Evolutionary conservation across 2,329 filamentous ascomycete genomes (phyloP).

Genomic region (Aspergillus novofumigatus): DNA sequence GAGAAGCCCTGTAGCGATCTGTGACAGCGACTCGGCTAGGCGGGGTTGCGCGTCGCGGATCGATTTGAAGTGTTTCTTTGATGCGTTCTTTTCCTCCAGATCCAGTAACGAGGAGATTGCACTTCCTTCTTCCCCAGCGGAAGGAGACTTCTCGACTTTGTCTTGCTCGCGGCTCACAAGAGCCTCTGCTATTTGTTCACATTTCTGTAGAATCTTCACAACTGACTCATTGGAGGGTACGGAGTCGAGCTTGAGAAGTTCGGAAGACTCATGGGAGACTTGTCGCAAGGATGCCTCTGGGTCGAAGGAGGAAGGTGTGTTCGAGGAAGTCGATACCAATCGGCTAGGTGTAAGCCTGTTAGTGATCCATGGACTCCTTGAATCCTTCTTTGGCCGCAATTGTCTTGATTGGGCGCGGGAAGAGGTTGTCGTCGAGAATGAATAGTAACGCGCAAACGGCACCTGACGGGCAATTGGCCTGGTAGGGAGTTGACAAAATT

Average conservation of each 20-base stretch:
- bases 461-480: constrained; percentile 16
- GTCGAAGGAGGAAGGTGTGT: constrained; percentile 6
- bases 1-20: constrained; percentile 64
- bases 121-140: constrained; percentile 26
- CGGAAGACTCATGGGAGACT: constrained; percentile 23
- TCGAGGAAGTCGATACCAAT: constrained; percentile 17
- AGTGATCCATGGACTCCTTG: constrained; percentile 4
- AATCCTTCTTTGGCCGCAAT: constrained; percentile 14
- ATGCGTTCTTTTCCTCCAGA: constrained; percentile 35
- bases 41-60: constrained; percentile 30
- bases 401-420: constrained; percentile 9
- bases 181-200: constrained; percentile 29
- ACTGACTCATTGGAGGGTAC: constrained; percentile 35
- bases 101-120: constrained; percentile 40
- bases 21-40: constrained; percentile 45
- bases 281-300: constrained; percentile 27
- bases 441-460: constrained; percentile 19
- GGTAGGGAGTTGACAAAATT: constrained; percentile 36
- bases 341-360: constrained; percentile 6
- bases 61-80: constrained; percentile 20
- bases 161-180: constrained; percentile 26
- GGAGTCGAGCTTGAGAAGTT: constrained; percentile 26
- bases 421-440: constrained; percentile 10
- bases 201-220: constrained; percentile 31
- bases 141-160: constrained; percentile 4